phyloP scores from a whole-genome alignment of 2,329 filamentous ascomycete genomes.

The Penicillium sp. region DNA sequence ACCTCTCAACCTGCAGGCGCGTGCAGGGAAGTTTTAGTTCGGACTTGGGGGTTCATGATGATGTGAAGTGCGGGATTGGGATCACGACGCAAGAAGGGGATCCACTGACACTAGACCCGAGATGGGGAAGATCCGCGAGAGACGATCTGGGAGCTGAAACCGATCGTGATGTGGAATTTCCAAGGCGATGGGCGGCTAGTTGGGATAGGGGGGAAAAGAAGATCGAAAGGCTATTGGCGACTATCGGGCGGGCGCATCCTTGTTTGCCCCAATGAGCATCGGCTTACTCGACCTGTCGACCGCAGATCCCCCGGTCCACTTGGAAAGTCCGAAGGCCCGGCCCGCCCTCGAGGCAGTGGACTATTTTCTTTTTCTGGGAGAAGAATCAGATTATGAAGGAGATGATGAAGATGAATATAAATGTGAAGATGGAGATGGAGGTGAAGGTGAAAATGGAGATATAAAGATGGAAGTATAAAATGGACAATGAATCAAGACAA shows the following conservation, averaged over 20 bases:
- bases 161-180: constrained; percentile 19
- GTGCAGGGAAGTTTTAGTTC: constrained; percentile 17
- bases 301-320: constrained; percentile 23
- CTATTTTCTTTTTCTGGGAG: constrained; percentile 8
- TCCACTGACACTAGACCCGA: background rate
- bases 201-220: constrained; percentile 20
- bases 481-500: background rate
- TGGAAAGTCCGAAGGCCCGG: constrained; percentile 23
- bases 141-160: constrained; percentile 15
- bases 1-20: constrained; percentile 12
- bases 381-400: no score
- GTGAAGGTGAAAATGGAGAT: no score
- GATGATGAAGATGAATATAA: no score
- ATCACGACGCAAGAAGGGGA: no score
- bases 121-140: constrained; percentile 3
- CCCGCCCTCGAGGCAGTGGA: constrained; percentile 22
- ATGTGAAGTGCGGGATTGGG: no score
- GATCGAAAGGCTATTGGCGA: constrained; percentile 26
- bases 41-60: no score
- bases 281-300: constrained; percentile 18
- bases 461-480: background rate
- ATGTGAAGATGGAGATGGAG: no score
- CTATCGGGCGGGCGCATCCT: constrained; percentile 24
- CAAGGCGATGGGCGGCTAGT: constrained; percentile 24
- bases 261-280: constrained; percentile 12